Evolutionary conservation across 805 yeast species (phyloP), one percentile per base, ranked within the genome.

Genomic region (Kazachstania kunashirensis): DNA sequence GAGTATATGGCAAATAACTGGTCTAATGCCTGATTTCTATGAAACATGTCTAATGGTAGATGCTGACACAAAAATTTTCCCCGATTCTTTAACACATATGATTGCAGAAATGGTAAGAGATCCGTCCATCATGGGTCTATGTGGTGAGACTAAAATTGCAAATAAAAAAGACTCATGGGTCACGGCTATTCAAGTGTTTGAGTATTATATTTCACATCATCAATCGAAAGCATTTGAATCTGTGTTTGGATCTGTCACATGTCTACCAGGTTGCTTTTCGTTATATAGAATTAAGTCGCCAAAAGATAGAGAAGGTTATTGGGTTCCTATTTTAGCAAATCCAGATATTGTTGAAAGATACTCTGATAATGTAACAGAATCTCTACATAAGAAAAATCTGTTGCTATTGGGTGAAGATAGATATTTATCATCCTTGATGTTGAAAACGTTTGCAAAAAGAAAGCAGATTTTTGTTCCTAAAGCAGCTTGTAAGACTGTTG

Each of bases 231-330:
- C 95, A 0, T 86, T 86, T 59, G 96, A 86, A 62, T 79, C 94
- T n/a, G 88, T 82, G 2, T 86, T 86, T 59, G 95, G 95, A 40
- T 80, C 92, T 47, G 96, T 86, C 12, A 86, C 96, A 0, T 86
- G 96, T 71, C 70, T 86, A 43, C 96, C 96, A 0, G 96, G 96
- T 27, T 86, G 96, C 67, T 86, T 86, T 68, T 80, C 84, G 42
- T 80, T 86, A 77, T 86, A 88, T 55, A 72, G 96, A 49, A 83
- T 86, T 55, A 86, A 86, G 59, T 68, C 95, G 0, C 96, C 95
- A 17, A 85, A 84, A 61, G 86, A 88, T 12, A 46, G 64, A 11
- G 76, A 75, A 38, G 84, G 83, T 5, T 80, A 70, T 57, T 86
- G 96, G 96, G 95, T 88, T 24, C 96, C 96, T 6, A 81, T 86